Percentiles rank a stretch among this genome's conserved stretches.
phyloP scores from a whole-genome alignment of 2,329 filamentous ascomycete species.

The Venturia pyrina region DNA sequence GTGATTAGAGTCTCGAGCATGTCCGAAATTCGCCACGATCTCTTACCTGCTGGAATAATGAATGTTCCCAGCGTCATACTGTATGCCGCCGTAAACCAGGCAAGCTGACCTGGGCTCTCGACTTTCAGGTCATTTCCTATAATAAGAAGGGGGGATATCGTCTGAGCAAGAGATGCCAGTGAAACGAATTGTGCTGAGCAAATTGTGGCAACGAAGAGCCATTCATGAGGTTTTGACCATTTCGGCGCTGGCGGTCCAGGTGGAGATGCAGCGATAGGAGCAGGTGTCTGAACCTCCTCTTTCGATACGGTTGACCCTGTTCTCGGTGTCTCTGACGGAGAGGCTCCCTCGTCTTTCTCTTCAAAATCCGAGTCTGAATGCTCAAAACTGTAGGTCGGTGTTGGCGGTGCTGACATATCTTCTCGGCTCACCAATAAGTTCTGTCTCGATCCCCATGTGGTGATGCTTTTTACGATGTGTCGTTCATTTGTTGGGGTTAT shows the following conservation, averaged over 20 bases:
- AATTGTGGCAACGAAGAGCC: slow-evolving; percentile 11
- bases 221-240: slow-evolving; percentile 12
- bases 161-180: slow-evolving; percentile 12
- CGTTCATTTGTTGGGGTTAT: neutral
- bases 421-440: neutral
- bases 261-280: neutral
- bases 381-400: neutral
- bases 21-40: neutral
- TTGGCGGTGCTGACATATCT: neutral
- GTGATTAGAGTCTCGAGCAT: neutral
- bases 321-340: neutral
- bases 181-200: slow-evolving; percentile 14
- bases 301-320: neutral
- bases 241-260: slow-evolving; percentile 8
- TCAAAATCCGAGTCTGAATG: neutral
- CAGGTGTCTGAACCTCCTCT: neutral
- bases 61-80: slow-evolving; percentile 35
- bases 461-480: neutral
- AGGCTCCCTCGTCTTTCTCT: neutral
- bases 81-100: slow-evolving; percentile 50
- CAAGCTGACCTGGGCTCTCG: slow-evolving; percentile 30
- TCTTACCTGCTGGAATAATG: slow-evolving; percentile 23
- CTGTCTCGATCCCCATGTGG: neutral
- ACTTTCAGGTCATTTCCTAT: slow-evolving; percentile 11
- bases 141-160: slow-evolving; percentile 12